phyloP scores from a whole-genome alignment of 192 early-diverging fungal species.

The Linnemannia schmuckeri region DNA sequence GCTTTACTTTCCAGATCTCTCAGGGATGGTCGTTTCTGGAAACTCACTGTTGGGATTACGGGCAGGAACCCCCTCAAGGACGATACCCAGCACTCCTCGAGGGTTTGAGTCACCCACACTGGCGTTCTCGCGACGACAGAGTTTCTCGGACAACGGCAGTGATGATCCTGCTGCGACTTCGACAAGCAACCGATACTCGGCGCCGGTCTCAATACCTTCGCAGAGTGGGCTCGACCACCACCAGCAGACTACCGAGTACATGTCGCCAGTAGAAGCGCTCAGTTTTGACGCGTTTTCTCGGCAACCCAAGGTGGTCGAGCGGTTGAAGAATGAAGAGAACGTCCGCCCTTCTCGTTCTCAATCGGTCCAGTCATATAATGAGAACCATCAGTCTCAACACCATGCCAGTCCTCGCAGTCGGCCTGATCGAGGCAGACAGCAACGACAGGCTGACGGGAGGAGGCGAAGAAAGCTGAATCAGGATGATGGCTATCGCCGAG shows the following conservation, averaged over 20 bases:
- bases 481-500: conserved; percentile 1
- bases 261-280: conserved; percentile 38
- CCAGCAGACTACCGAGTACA: conserved; percentile 12
- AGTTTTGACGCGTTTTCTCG: conserved; percentile 38
- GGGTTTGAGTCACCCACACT: conserved; percentile 51
- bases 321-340: neutral
- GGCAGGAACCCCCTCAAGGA: conserved; percentile 38
- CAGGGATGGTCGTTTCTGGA: conserved; percentile 37
- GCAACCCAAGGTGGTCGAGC: conserved; percentile 28
- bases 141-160: conserved; percentile 34
- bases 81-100: conserved; percentile 40
- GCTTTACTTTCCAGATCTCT: conserved; percentile 37
- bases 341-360: conserved; percentile 6
- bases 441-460: neutral
- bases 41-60: conserved; percentile 43
- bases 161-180: conserved; percentile 4
- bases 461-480: conserved; percentile 7
- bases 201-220: too few relatives aligned
- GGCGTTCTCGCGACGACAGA: conserved; percentile 38
- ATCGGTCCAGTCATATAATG: neutral
- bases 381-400: conserved; percentile 11
- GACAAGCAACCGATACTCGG: neutral
- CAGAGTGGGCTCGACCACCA: neutral
- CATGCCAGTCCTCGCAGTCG: neutral
- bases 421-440: neutral